A percentile compares a stretch with the other conserved stretches of the same genome.
Evolutionary conservation across 441 rosid genomes (phyloP).

Genomic region (Eugenia klotzschiana): DNA sequence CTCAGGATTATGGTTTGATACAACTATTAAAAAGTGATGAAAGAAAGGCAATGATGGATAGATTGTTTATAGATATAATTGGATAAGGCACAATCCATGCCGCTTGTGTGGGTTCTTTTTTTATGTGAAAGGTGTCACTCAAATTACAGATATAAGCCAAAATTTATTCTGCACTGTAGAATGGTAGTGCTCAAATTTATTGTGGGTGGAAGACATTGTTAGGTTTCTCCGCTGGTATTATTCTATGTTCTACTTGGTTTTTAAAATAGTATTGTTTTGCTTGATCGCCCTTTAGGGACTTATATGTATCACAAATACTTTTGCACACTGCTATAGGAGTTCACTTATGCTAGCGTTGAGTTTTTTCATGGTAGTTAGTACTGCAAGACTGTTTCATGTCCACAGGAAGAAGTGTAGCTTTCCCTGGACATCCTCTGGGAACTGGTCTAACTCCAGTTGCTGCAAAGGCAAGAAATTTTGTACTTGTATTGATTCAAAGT

Average conservation of each 20-base stretch:
- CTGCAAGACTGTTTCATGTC: slow-evolving; percentile 5
- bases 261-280: neutral
- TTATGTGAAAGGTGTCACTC: neutral
- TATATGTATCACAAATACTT: neutral
- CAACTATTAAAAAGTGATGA: neutral
- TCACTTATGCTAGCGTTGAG: neutral
- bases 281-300: neutral
- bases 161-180: neutral
- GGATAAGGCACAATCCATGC: neutral
- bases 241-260: neutral
- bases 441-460: slow-evolving; percentile 76
- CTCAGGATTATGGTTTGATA: neutral
- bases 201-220: neutral
- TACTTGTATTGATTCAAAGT: slow-evolving; percentile 21
- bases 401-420: slow-evolving; percentile 88
- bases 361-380: neutral
- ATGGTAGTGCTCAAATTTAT: neutral
- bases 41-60: neutral
- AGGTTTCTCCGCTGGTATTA: neutral
- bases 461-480: slow-evolving; percentile 70
- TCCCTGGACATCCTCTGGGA: slow-evolving; percentile 93
- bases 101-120: neutral
- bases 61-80: neutral
- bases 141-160: neutral
- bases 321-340: neutral